Percentiles rank a stretch among this genome's conserved stretches.
phyloP scores from a whole-genome alignment of 2,329 filamentous ascomycete genomes.

The Botrytis deweyae region DNA sequence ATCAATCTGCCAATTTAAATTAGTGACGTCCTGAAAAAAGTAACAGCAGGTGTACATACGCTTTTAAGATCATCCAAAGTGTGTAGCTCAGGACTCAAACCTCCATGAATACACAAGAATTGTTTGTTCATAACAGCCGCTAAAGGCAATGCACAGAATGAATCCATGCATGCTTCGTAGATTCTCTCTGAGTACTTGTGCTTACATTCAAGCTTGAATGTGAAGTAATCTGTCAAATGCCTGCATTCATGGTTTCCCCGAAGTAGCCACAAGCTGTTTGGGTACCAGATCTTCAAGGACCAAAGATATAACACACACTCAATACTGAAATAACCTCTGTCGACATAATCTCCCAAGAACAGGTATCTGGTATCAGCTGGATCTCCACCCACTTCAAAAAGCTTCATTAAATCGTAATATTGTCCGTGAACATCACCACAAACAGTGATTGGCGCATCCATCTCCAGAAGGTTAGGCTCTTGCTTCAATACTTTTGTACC shows the following conservation, averaged over 20 bases:
- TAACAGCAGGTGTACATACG: constrained; percentile 50
- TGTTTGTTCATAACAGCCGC: constrained; percentile 99
- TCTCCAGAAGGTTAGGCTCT: constrained; percentile 95
- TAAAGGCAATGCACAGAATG: constrained; percentile 89
- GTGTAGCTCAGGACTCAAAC: constrained; percentile 91
- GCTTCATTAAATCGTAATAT: constrained; percentile 99
- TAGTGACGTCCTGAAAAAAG: not conserved
- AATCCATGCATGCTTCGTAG: constrained; percentile 98
- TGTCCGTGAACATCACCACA: constrained; percentile 98
- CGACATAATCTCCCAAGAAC: constrained; percentile 96
- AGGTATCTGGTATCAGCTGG: constrained; percentile 95
- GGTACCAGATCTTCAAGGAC: constrained; percentile 98
- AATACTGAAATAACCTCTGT: constrained; percentile 98
- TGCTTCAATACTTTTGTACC: constrained; percentile 83
- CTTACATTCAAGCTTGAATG: constrained; percentile 99
- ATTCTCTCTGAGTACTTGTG: constrained; percentile 97
- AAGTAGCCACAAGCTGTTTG: constrained; percentile 93
- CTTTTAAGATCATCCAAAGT: constrained; percentile 91
- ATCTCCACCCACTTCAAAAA: constrained; percentile 97
- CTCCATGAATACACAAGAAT: constrained; percentile 97
- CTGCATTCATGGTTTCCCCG: constrained; percentile 98
- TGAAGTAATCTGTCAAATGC: constrained; percentile 99
- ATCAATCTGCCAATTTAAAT: constrained; percentile 66
- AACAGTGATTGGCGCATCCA: constrained; percentile 98
- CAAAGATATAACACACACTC: constrained; percentile 98